Conservation (phyloP, 495 filamentous ascomycete genomes). For the Coniosporium apollinis region DNA sequence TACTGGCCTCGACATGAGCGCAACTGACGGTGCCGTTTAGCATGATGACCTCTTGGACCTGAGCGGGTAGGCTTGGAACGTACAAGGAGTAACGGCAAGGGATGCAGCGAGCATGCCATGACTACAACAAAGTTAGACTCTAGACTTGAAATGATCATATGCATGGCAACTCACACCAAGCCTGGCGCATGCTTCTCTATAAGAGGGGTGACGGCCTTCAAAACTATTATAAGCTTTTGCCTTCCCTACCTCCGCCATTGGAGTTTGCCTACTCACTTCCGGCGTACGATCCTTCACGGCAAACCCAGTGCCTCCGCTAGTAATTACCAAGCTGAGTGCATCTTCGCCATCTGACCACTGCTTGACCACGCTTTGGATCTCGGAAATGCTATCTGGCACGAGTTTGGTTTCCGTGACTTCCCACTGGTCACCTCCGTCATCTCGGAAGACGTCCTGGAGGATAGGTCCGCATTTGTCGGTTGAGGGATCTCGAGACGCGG, state of each 20-base stretch:
- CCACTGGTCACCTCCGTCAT: constrained; percentile 50
- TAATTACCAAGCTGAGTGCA: constrained; percentile 58
- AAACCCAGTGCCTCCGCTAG: constrained; percentile 91
- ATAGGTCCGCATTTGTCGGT: constrained; percentile 52
- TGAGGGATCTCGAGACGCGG: constrained; percentile 66
- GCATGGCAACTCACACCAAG: constrained; percentile 44
- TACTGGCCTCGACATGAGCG: constrained; percentile 92
- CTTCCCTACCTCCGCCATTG: neutral
- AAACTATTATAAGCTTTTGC: constrained; percentile 5
- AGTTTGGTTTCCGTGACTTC: constrained; percentile 48
- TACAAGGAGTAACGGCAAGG: constrained; percentile 74
- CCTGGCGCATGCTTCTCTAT: constrained; percentile 80
- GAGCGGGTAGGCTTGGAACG: constrained; percentile 18
- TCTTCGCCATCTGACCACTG: constrained; percentile 49
- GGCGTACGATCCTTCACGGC: constrained; percentile 76
- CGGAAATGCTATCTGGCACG: constrained; percentile 57
- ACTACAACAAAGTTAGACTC: no score
- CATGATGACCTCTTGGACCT: no score
- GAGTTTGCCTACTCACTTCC: constrained; percentile 54
- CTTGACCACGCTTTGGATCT: constrained; percentile 57
- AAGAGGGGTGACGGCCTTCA: constrained; percentile 59
- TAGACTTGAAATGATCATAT: no score
- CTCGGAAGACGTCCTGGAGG: constrained; percentile 49
- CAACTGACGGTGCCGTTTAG: no score
- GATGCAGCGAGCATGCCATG: constrained; percentile 90